phyloP scores from a whole-genome alignment of 352 stramenopile genomes.

The Globisporangium orthogonon region DNA sequence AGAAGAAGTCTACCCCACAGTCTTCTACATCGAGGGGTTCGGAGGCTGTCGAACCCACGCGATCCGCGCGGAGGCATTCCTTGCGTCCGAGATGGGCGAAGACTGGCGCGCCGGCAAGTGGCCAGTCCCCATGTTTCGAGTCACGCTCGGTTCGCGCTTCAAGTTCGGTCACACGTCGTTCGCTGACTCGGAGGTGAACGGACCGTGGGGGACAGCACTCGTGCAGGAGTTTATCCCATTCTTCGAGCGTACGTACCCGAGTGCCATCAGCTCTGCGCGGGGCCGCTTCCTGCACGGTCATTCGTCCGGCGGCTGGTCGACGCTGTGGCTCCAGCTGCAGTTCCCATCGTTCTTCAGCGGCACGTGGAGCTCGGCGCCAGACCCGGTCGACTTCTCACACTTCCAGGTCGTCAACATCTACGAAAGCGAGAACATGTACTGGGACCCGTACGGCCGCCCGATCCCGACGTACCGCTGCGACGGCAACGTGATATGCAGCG shows the following conservation, averaged over 20 bases:
- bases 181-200: constrained; percentile 53
- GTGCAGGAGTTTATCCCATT: constrained; percentile 67
- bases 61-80: constrained; percentile 48
- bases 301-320: constrained; percentile 65
- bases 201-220: constrained; percentile 60
- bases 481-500: constrained; percentile 42
- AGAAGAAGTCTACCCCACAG: constrained; percentile 30
- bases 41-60: constrained; percentile 59
- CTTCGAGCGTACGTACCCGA: constrained; percentile 43
- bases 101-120: constrained; percentile 51
- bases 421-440: constrained; percentile 63
- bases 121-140: constrained; percentile 53
- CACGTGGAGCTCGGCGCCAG: constrained; percentile 64
- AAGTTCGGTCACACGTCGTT: constrained; percentile 78
- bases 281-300: constrained; percentile 67
- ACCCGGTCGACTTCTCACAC: constrained; percentile 60
- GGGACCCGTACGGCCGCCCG: constrained; percentile 45
- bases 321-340: constrained; percentile 70
- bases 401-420: constrained; percentile 77
- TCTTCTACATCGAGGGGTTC: constrained; percentile 81
- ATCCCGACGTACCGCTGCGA: constrained; percentile 56
- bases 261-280: constrained; percentile 17
- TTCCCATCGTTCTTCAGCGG: constrained; percentile 69
- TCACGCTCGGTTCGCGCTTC: constrained; percentile 70
- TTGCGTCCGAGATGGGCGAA: constrained; percentile 55